These are phyloP conservation scores for Colletotrichum sp. DNA, from an alignment of 2,329 filamentous ascomycete genomes.

Conservation along the genomic window DNA sequence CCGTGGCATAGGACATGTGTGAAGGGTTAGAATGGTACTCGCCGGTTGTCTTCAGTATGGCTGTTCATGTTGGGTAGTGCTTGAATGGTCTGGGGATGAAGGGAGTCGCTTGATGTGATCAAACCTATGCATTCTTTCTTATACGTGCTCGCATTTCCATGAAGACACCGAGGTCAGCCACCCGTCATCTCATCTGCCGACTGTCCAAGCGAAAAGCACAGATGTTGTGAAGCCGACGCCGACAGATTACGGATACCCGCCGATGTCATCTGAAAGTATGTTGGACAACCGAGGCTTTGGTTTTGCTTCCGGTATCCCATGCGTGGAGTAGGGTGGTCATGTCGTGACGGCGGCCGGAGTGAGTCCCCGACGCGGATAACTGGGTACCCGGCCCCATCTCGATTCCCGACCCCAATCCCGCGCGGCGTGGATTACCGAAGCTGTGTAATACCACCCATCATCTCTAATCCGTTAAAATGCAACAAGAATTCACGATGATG, in stretches of 20 bases:
- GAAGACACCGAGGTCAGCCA: accelerated
- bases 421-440: not conserved
- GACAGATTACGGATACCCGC: not conserved
- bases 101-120: no score
- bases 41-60: accelerated
- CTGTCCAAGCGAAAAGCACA: not conserved
- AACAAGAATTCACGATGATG: no score
- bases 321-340: accelerated
- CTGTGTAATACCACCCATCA: accelerated
- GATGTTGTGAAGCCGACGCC: not conserved
- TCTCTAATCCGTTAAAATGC: no score
- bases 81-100: no score
- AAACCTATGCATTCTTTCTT: not conserved
- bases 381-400: not conserved
- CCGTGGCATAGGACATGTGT: accelerated
- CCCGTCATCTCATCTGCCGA: not conserved
- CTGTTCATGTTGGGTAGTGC: not conserved
- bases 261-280: not conserved
- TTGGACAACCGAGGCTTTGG: not conserved
- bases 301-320: accelerated
- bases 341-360: accelerated
- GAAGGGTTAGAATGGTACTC: accelerated
- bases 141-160: accelerated
- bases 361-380: not conserved
- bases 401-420: not conserved